Conservation (phyloP, 352 stramenopile species). For the Globisporangium polare region DNA sequence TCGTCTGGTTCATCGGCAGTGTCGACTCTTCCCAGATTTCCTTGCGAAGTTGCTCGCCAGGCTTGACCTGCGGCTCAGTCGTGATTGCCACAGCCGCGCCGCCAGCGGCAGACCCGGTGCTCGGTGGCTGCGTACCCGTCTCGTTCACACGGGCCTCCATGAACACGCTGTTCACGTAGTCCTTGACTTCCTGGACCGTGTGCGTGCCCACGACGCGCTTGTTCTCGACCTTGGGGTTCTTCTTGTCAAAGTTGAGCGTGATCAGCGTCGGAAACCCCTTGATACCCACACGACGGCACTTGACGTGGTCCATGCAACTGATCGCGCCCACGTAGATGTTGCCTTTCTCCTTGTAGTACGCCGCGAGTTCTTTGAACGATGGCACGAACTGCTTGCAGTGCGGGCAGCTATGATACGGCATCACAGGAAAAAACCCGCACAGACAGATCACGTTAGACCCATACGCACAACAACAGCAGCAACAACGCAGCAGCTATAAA, state of each 20-base stretch:
- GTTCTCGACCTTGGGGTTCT: constrained; percentile 53
- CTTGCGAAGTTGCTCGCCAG: constrained; percentile 34
- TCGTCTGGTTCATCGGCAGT: constrained; percentile 68
- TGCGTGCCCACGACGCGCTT: constrained; percentile 75
- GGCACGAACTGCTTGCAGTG: constrained; percentile 81
- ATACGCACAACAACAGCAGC: background rate
- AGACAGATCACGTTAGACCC: constrained; percentile 7
- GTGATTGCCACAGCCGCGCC: background rate
- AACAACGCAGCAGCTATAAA: constrained; percentile 14
- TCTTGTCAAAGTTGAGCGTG: constrained; percentile 77
- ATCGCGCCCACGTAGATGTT: constrained; percentile 71
- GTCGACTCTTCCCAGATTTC: constrained; percentile 78
- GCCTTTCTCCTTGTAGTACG: constrained; percentile 68
- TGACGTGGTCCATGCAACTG: constrained; percentile 86
- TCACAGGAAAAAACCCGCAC: constrained; percentile 16
- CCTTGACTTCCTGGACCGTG: constrained; percentile 72
- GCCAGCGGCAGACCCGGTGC: background rate
- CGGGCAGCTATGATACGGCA: constrained; percentile 44
- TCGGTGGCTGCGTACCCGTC: constrained; percentile 52
- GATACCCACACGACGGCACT: constrained; percentile 71
- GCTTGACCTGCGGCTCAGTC: constrained; percentile 14
- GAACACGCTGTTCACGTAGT: constrained; percentile 62
- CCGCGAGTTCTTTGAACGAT: constrained; percentile 53
- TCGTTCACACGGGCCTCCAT: constrained; percentile 64
- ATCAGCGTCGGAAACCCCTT: constrained; percentile 82